These are phyloP conservation scores for Coniochaeta prunicola DNA, from an alignment of 2,329 filamentous ascomycete genomes.

Conservation along the genomic window DNA sequence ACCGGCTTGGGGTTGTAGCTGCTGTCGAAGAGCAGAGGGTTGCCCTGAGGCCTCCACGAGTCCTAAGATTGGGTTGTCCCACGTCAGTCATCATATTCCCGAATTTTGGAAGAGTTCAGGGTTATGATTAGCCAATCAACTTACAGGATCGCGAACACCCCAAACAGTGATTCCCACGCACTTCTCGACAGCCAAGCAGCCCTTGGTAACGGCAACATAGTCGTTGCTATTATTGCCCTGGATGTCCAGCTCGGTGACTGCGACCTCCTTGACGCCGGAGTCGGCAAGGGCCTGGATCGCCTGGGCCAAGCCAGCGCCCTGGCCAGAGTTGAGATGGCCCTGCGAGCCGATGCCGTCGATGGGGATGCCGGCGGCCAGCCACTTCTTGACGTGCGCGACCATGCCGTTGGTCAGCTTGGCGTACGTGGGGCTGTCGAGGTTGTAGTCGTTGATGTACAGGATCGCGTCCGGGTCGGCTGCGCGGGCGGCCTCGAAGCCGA, in stretches of 20 bases:
- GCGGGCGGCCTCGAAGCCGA: slow-evolving; percentile 63
- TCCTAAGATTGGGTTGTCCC: slow-evolving; percentile 23
- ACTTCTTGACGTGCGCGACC: slow-evolving; percentile 53
- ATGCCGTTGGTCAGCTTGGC: slow-evolving; percentile 50
- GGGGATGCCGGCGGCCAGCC: slow-evolving; percentile 53
- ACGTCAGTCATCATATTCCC: background rate
- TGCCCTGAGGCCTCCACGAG: slow-evolving; percentile 42
- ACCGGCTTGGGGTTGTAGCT: slow-evolving; percentile 43
- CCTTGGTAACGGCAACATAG: slow-evolving; percentile 50
- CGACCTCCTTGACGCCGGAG: slow-evolving; percentile 46
- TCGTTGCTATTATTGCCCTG: slow-evolving; percentile 45
- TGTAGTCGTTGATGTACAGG: slow-evolving; percentile 72
- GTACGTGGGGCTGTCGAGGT: slow-evolving; percentile 53
- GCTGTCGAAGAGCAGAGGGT: slow-evolving; percentile 46
- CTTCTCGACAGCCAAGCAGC: slow-evolving; percentile 48
- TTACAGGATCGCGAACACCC: slow-evolving; percentile 39
- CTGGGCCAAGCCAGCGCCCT: slow-evolving; percentile 33
- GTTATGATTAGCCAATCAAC: too few species aligned
- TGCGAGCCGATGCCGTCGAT: slow-evolving; percentile 61
- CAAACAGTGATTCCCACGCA: slow-evolving; percentile 63
- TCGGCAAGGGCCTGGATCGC: slow-evolving; percentile 46
- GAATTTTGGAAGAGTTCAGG: too few species aligned
- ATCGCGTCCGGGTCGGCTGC: slow-evolving; percentile 59
- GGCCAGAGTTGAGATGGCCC: slow-evolving; percentile 41
- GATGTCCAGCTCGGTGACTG: slow-evolving; percentile 64